Evolutionary conservation across 2,329 filamentous ascomycete genomes (phyloP), one percentile per base, ranked within the genome.

Genomic region (Rhynchosporium agropyri): DNA sequence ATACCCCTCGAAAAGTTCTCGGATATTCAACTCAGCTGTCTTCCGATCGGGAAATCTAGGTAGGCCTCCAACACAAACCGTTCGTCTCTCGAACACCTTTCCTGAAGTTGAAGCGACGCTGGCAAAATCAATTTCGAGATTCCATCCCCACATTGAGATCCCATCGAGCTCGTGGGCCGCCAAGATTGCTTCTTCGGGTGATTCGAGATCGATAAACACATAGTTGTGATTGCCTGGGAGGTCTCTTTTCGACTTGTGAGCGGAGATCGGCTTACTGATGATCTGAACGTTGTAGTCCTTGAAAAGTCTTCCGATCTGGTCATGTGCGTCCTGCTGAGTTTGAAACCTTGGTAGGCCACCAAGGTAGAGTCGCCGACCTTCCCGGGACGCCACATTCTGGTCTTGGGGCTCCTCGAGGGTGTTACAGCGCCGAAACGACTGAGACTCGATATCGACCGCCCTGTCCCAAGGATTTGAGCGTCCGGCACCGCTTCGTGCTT

Each of bases 141-240:
- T 62, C 65, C 67, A 66, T 43, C 62, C 63, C 62, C 65, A 70
- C 29, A 49, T 67, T 29, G 71, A 59, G 12, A 62, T 56, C 48
- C 65, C 65, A 60, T 73, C 48, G 10, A 84, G 64, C 1, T 75
- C 75, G 7, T 77, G 70, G 63, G 84, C 78, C 28, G 84, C 86
- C 9, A 74, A 74, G 40, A 79, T 74, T 0, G 84, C 84, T 65
- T 88, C 82, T 58, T 85, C 80, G 0, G 76, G 72, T 5, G 79
- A 83, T 54, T 76, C 77, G 61, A 89, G 81, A 69, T 89, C 85
- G n/a, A 89, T 83, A 63, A 89, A 89, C 68, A 84, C 84, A 74
- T 85, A 89, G 74, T 88, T 83, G 70, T 85, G 80, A 66, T 84
- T 81, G 36, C 83, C 84, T 0, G 79, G 76, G 46, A 78, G 77